phyloP scores from a whole-genome alignment of 768 basidiomycete genomes.

The Tephrocybe sp. region DNA sequence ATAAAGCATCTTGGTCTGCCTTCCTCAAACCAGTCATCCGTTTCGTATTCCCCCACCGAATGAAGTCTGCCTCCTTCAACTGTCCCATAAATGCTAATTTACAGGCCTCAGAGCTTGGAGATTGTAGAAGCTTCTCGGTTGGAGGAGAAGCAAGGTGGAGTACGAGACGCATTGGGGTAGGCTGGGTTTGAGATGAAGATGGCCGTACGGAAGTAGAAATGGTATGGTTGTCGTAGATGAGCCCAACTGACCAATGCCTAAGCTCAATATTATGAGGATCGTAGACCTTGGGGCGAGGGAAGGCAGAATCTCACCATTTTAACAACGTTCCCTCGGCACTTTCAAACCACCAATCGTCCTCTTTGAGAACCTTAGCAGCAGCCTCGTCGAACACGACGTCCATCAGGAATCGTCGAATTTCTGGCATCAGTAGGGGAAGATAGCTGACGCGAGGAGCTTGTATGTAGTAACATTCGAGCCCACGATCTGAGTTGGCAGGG shows the following conservation, averaged over 20 bases:
- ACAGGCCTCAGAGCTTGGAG: slow-evolving; percentile 81
- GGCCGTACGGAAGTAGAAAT: slow-evolving; percentile 60
- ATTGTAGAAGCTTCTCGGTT: slow-evolving; percentile 78
- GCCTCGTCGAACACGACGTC: slow-evolving; percentile 92
- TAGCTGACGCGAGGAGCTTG: slow-evolving; percentile 93
- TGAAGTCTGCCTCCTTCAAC: slow-evolving; percentile 95
- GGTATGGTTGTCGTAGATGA: slow-evolving; percentile 86
- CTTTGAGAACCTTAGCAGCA: slow-evolving; percentile 71
- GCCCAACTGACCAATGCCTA: slow-evolving; percentile 98
- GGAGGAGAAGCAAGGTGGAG: slow-evolving; percentile 90
- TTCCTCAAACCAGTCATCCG: slow-evolving; percentile 89
- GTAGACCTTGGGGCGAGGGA: slow-evolving; percentile 4
- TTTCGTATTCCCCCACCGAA: slow-evolving; percentile 95
- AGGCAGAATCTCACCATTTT: slow-evolving; percentile 69
- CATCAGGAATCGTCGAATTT: slow-evolving; percentile 85
- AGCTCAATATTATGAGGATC: slow-evolving; percentile 5
- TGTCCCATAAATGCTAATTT: slow-evolving; percentile 96
- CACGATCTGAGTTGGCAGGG: slow-evolving; percentile 87
- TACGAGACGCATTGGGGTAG: slow-evolving; percentile 70
- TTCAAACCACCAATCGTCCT: slow-evolving; percentile 98
- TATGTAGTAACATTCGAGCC: slow-evolving; percentile 86
- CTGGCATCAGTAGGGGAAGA: slow-evolving; percentile 87
- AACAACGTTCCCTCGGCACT: slow-evolving; percentile 78
- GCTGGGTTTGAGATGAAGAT: slow-evolving; percentile 38
- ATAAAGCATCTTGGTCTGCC: slow-evolving; percentile 92